These are phyloP conservation scores for Aspergillus wentii DNA, from an alignment of 495 filamentous ascomycete species.

Conservation along the genomic window DNA sequence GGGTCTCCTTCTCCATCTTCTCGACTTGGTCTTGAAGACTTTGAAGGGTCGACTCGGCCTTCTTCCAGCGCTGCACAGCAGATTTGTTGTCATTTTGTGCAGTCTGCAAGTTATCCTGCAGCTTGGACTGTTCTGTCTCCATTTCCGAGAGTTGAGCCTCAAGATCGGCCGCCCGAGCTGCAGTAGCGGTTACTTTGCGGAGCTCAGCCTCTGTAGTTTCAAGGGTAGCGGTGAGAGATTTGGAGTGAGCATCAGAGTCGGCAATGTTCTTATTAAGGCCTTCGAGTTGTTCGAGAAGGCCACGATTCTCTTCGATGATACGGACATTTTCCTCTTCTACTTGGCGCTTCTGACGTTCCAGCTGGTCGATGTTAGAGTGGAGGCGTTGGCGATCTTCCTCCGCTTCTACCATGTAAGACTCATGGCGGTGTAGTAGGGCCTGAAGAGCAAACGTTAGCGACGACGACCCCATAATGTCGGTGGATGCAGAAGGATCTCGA, in stretches of 20 bases:
- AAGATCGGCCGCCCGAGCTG: slow-evolving; percentile 66
- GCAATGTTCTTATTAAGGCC: slow-evolving; percentile 66
- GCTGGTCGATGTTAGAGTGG: slow-evolving; percentile 60
- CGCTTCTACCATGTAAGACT: slow-evolving; percentile 85
- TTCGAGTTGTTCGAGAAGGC: slow-evolving; percentile 76
- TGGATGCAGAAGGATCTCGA: slow-evolving; percentile 13
- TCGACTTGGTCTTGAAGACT: slow-evolving; percentile 84
- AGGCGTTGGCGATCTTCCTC: slow-evolving; percentile 74
- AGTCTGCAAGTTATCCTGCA: slow-evolving; percentile 60
- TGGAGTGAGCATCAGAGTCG: slow-evolving; percentile 70
- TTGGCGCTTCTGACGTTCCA: slow-evolving; percentile 73
- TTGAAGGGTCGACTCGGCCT: slow-evolving; percentile 68
- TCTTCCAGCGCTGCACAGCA: slow-evolving; percentile 74
- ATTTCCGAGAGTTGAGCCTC: slow-evolving; percentile 72
- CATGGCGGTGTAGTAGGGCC: slow-evolving; percentile 87
- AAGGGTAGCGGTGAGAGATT: slow-evolving; percentile 65
- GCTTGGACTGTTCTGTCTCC: slow-evolving; percentile 71
- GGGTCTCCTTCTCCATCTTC: slow-evolving; percentile 78
- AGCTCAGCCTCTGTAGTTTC: slow-evolving; percentile 72
- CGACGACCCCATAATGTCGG: slow-evolving; percentile 20
- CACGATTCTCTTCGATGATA: slow-evolving; percentile 73
- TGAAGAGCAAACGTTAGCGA: slow-evolving; percentile 72
- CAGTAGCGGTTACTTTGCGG: slow-evolving; percentile 65
- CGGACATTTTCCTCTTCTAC: slow-evolving; percentile 69
- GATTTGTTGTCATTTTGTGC: slow-evolving; percentile 68